Conservation (phyloP, 106 monocot species). For the Phalaenopsis aphrodite region DNA sequence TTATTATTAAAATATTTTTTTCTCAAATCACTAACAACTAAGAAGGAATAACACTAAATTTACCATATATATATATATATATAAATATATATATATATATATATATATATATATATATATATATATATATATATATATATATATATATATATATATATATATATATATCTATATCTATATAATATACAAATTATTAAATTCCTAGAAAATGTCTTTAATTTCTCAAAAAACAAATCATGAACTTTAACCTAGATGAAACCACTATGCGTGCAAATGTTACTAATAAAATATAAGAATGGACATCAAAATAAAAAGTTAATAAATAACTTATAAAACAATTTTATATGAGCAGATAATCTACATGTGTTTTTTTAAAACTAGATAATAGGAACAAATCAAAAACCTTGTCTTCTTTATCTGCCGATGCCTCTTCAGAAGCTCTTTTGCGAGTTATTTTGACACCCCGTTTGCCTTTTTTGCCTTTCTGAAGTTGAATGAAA, state of each 20-base stretch:
- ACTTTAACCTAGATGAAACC: not conserved
- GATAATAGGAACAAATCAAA: too few species aligned
- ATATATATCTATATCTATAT: too few species aligned
- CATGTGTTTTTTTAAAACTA: too few species aligned
- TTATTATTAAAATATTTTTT: not conserved
- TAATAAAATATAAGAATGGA: not conserved
- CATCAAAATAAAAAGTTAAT: not conserved
- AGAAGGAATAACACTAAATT: too few species aligned
- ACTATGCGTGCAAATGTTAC: not conserved
- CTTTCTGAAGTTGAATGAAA: constrained; percentile 19
- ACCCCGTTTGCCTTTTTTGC: constrained; percentile 35
- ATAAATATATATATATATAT: too few species aligned
- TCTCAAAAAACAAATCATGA: too few species aligned
- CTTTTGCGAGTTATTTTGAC: constrained; percentile 16
- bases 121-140: too few species aligned
- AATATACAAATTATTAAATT: too few species aligned
- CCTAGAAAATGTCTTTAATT: too few species aligned
- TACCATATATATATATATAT: too few species aligned
- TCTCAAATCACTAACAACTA: not conserved
- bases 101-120: too few species aligned
- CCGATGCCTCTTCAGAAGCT: constrained; percentile 22
- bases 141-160: too few species aligned
- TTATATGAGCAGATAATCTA: not conserved
- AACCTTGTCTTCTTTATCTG: constrained; percentile 28
- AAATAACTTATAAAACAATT: not conserved